phyloP scores from a whole-genome alignment of 1,284 basidiomycete genomes.

The Athelia psychrophila region DNA sequence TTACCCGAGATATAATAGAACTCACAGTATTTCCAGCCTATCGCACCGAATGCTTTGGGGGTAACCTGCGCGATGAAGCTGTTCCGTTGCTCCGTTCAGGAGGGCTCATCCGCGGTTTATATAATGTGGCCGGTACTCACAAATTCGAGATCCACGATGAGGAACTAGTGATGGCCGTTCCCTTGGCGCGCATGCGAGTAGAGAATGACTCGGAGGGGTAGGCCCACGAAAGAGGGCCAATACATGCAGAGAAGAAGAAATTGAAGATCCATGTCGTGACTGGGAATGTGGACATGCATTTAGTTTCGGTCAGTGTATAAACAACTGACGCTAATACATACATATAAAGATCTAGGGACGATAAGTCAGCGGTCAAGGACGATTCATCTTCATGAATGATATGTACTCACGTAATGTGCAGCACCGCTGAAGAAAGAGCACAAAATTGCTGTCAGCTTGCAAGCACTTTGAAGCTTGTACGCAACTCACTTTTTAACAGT shows the following conservation, averaged over 20 bases:
- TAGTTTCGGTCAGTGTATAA: neutral
- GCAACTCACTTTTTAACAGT: constrained; percentile 37
- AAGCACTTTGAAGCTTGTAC: neutral
- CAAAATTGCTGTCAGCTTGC: neutral
- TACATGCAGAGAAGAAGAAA: constrained; percentile 51
- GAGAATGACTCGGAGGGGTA: constrained; percentile 45
- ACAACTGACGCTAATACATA: constrained; percentile 17
- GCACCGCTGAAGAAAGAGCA: constrained; percentile 23
- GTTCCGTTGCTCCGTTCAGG: neutral
- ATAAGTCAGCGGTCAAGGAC: constrained; percentile 4
- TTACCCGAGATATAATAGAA: neutral
- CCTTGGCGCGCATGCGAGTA: constrained; percentile 58
- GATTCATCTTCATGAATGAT: neutral
- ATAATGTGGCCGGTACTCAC: constrained; percentile 19
- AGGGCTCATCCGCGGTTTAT: no score
- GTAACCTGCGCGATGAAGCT: constrained; percentile 47
- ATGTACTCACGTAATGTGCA: constrained; percentile 27
- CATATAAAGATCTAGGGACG: constrained; percentile 34
- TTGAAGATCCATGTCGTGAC: constrained; percentile 48
- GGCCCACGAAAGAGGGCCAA: constrained; percentile 52
- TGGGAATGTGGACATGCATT: neutral
- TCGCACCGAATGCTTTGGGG: constrained; percentile 45
- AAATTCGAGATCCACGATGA: constrained; percentile 52
- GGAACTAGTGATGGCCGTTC: constrained; percentile 54
- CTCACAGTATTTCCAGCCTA: constrained; percentile 39